Conservation (phyloP, 768 basidiomycete species). For the Coprinellus micaceus region DNA sequence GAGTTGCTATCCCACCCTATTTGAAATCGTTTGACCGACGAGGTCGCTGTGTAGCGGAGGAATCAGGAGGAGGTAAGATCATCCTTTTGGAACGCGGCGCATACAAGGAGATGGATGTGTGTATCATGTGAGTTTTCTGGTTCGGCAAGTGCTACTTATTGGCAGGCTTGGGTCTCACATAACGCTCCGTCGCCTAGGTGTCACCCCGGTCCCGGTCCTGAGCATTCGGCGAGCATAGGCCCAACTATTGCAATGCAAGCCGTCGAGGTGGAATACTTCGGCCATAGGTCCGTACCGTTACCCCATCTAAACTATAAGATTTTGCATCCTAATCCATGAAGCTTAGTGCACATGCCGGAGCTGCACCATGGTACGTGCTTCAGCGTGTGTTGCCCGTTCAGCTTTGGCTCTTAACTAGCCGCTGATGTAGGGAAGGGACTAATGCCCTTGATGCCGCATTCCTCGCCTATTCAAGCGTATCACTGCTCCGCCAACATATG, state of each 20-base stretch:
- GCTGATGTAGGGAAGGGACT: slow-evolving; percentile 59
- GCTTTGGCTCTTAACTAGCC: background rate
- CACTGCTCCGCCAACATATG: slow-evolving; percentile 83
- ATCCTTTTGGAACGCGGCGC: slow-evolving; percentile 70
- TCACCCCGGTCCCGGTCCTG: slow-evolving; percentile 61
- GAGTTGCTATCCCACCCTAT: slow-evolving; percentile 9
- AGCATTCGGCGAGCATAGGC: slow-evolving; percentile 47
- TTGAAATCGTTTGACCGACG: slow-evolving; percentile 10
- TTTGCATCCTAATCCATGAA: slow-evolving; percentile 4
- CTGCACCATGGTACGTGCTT: slow-evolving; percentile 60
- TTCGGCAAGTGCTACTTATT: background rate
- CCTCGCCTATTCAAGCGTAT: slow-evolving; percentile 74
- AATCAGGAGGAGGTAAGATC: slow-evolving; percentile 75
- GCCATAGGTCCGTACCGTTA: slow-evolving; percentile 54
- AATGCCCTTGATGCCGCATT: slow-evolving; percentile 90
- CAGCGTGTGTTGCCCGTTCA: background rate
- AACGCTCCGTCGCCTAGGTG: slow-evolving; percentile 45
- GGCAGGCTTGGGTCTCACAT: background rate
- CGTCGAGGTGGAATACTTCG: slow-evolving; percentile 68
- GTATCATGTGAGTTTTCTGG: slow-evolving; percentile 55
- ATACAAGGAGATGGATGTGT: slow-evolving; percentile 78
- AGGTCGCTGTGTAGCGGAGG: slow-evolving; percentile 53
- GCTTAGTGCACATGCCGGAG: slow-evolving; percentile 71
- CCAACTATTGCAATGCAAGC: slow-evolving; percentile 61
- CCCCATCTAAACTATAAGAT: background rate